Evolutionary conservation across 179 eudicot species (phyloP).

Genomic region (Corrigiola litoralis): DNA sequence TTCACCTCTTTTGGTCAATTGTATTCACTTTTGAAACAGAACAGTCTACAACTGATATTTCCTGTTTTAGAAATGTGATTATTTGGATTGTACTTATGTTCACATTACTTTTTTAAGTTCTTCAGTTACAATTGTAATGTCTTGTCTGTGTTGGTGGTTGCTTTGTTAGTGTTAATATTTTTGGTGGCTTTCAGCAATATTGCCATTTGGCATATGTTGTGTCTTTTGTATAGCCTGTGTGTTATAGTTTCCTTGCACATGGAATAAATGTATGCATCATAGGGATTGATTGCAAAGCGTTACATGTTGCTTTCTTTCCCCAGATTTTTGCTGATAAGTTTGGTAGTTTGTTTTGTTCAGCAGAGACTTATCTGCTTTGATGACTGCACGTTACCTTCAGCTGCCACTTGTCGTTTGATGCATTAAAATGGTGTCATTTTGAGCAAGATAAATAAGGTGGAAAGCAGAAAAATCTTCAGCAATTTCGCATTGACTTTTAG

Average conservation of each 20-base stretch:
- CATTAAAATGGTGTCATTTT: not conserved
- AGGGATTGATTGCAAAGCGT: not conserved
- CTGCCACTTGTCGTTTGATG: not conserved
- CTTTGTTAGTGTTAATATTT: not conserved
- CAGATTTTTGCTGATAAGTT: not conserved
- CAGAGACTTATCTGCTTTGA: not conserved
- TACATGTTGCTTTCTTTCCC: not conserved
- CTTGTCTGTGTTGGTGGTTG: not conserved
- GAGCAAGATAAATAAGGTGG: not conserved
- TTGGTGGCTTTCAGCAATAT: not conserved
- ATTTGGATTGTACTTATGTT: not conserved
- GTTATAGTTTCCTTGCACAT: not conserved
- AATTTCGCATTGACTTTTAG: not conserved
- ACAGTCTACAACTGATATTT: not conserved
- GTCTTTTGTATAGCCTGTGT: not conserved
- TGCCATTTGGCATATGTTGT: slow-evolving; percentile 7
- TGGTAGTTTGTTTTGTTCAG: not conserved
- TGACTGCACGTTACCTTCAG: not conserved
- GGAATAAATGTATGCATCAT: not conserved
- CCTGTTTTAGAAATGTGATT: not conserved
- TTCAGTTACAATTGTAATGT: not conserved
- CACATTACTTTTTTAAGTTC: not conserved
- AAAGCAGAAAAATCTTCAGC: not conserved
- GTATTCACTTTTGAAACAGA: slow-evolving; percentile 9
- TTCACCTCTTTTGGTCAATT: slow-evolving; percentile 13